Evolutionary conservation across 371 early-diverging fungal genomes (phyloP).

Genomic region (Amoeboaphelidium protococcarum): DNA sequence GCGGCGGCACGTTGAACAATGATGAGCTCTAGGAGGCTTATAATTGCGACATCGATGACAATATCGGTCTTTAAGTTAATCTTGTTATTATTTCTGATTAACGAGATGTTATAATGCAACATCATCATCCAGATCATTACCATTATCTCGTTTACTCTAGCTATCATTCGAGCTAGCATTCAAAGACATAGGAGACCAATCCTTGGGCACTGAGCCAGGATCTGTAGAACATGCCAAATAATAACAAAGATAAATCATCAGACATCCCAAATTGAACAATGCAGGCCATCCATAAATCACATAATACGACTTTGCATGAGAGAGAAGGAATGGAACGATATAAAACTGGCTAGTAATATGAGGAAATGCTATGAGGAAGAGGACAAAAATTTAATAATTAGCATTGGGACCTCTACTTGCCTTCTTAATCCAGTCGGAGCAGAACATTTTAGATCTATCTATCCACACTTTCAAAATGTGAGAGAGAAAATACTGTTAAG

Average conservation of each 20-base stretch:
- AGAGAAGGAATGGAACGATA: too few species aligned
- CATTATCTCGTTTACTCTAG: neutral
- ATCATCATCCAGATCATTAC: neutral
- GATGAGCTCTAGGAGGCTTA: conserved; percentile 18
- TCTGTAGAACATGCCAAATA: neutral
- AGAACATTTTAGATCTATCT: too few species aligned
- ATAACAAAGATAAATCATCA: neutral
- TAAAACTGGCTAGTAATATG: too few species aligned
- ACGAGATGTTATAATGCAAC: neutral
- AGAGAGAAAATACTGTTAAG: too few species aligned
- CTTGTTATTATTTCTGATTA: neutral
- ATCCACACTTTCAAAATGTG: too few species aligned
- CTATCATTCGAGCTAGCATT: neutral
- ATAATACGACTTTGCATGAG: too few species aligned
- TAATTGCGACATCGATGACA: conserved; percentile 16
- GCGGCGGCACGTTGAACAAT: conserved; percentile 14
- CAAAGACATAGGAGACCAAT: neutral
- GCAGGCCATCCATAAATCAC: too few species aligned
- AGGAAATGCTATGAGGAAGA: too few species aligned
- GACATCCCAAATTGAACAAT: neutral
- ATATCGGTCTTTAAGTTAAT: conserved; percentile 1
- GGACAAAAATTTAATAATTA: too few species aligned
- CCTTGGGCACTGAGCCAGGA: neutral
- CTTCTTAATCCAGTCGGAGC: too few species aligned
- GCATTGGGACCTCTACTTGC: too few species aligned